Conservation (phyloP, 257 asterid genomes). For the Jasminum sambac region DNA sequence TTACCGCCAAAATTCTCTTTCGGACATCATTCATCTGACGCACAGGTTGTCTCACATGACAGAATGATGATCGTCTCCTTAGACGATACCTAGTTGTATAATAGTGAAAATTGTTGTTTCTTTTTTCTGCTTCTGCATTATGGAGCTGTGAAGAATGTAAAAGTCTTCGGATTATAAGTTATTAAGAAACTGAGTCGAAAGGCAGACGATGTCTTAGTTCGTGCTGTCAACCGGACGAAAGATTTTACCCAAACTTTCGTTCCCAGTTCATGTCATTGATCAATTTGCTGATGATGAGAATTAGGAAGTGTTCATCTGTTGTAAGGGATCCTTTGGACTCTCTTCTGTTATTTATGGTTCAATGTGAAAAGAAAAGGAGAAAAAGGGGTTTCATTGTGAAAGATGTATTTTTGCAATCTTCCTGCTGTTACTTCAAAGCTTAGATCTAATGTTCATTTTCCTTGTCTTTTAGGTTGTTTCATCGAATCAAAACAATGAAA, state of each 20-base stretch:
- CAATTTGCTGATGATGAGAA: background rate
- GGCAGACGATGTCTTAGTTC: background rate
- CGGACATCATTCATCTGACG: slow-evolving; percentile 30
- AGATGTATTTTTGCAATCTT: background rate
- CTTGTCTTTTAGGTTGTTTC: too few species aligned
- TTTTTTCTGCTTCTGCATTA: background rate
- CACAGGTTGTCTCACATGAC: slow-evolving; percentile 30
- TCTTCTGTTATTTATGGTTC: background rate
- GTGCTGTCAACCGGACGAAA: background rate
- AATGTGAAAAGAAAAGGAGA: background rate
- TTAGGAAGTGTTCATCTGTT: background rate
- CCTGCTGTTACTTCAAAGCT: too few species aligned
- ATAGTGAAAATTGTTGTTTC: background rate
- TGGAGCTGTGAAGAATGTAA: background rate
- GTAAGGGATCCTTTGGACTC: background rate
- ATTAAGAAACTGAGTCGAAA: background rate
- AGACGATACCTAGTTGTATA: background rate
- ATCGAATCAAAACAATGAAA: too few species aligned
- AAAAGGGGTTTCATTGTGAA: too few species aligned
- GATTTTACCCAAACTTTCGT: background rate
- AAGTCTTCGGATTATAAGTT: background rate
- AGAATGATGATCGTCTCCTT: background rate
- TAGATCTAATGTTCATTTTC: too few species aligned
- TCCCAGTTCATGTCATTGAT: background rate
- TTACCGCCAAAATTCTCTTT: slow-evolving; percentile 63